These are phyloP conservation scores for Eutrema heterophyllum DNA, from an alignment of 345 rosid species.

Conservation along the genomic window DNA sequence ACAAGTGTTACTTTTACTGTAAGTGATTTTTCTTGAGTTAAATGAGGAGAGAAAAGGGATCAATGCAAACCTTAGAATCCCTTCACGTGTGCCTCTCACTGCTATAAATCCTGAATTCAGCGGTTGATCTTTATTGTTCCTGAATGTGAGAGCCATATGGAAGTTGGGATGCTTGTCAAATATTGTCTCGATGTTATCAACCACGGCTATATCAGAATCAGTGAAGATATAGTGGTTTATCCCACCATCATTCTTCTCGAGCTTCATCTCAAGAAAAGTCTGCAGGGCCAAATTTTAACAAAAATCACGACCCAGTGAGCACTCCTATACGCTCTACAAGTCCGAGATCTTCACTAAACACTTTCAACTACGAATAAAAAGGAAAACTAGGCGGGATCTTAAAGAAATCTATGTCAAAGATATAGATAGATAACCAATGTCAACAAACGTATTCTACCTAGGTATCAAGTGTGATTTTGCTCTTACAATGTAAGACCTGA, in stretches of 20 bases:
- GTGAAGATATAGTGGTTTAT: constrained; percentile 68
- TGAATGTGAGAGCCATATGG: constrained; percentile 82
- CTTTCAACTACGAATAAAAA: background rate
- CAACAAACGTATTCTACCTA: constrained; percentile 49
- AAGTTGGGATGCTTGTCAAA: constrained; percentile 56
- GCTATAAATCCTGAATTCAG: constrained; percentile 94
- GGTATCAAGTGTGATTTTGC: constrained; percentile 43
- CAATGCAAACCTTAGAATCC: constrained; percentile 54
- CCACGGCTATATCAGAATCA: constrained; percentile 85
- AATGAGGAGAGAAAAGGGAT: background rate
- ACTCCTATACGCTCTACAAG: background rate
- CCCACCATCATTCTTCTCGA: constrained; percentile 42
- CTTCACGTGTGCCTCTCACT: constrained; percentile 79
- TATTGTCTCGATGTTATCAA: constrained; percentile 57
- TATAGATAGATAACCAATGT: background rate
- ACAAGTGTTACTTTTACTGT: background rate
- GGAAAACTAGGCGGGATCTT: background rate
- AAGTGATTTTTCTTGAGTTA: background rate
- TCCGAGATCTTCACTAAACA: background rate
- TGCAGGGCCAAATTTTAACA: constrained; percentile 20
- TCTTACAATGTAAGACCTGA: constrained; percentile 99
- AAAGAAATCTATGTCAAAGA: background rate
- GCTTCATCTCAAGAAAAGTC: constrained; percentile 67
- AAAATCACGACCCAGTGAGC: background rate
- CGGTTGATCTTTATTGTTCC: constrained; percentile 93